Evolutionary conservation across 2,329 filamentous ascomycete species (phyloP).

Genomic region (Catunica adiposa): DNA sequence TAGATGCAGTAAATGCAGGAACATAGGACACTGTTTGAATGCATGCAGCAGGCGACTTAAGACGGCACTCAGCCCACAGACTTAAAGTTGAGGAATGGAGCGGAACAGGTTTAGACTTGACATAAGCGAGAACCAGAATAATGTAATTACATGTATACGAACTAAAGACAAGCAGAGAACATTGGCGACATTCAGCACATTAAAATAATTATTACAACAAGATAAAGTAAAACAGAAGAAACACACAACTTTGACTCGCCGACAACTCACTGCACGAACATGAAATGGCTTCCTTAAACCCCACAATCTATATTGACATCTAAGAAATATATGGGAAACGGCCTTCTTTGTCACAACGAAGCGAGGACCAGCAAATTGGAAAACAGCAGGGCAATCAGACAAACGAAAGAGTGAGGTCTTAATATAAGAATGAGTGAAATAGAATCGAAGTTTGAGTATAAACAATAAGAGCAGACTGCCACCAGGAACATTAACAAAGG

Average conservation of each 20-base stretch:
- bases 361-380: not conserved
- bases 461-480: not conserved
- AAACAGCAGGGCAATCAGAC: not conserved
- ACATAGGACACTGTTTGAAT: not conserved
- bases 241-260: not conserved
- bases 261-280: not conserved
- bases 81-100: too few species aligned
- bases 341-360: conserved; percentile 2
- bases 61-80: too few species aligned
- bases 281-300: not conserved
- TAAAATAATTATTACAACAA: not conserved
- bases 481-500: not conserved
- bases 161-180: not conserved
- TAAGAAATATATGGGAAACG: not conserved
- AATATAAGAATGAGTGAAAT: not conserved
- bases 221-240: not conserved
- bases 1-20: not conserved
- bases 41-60: not conserved
- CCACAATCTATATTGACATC: not conserved
- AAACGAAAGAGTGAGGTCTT: not conserved
- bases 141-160: not conserved
- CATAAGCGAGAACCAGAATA: not conserved
- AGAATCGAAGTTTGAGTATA: not conserved
- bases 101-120: not conserved
- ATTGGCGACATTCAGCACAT: not conserved